These are phyloP conservation scores for Phytopythium ostracodes DNA, from an alignment of 352 stramenopile species.

Conservation along the genomic window DNA sequence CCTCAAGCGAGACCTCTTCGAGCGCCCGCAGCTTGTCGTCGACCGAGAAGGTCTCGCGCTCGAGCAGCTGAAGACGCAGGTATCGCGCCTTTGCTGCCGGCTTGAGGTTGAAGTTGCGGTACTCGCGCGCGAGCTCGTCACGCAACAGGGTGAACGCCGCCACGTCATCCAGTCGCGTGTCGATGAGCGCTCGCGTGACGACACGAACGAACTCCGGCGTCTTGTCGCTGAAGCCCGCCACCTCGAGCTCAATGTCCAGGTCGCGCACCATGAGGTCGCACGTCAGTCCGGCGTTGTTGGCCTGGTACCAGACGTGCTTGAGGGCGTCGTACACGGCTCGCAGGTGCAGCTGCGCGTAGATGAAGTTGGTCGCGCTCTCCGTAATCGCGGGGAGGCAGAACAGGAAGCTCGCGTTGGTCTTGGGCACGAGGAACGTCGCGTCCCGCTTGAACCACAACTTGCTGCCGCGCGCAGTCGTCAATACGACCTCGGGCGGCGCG, in stretches of 20 bases:
- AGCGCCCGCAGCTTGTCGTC: slow-evolving; percentile 55
- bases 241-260: slow-evolving; percentile 57
- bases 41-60: slow-evolving; percentile 49
- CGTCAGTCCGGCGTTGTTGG: slow-evolving; percentile 44
- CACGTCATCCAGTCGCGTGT: slow-evolving; percentile 10
- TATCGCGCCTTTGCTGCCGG: slow-evolving; percentile 63
- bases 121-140: slow-evolving; percentile 59
- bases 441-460: slow-evolving; percentile 82
- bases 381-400: slow-evolving; percentile 51
- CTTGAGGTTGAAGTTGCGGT: slow-evolving; percentile 66
- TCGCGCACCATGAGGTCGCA: slow-evolving; percentile 61
- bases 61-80: slow-evolving; percentile 62
- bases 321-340: slow-evolving; percentile 61
- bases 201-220: slow-evolving; percentile 44
- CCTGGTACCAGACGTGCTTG: slow-evolving; percentile 63
- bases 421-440: slow-evolving; percentile 54
- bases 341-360: slow-evolving; percentile 66
- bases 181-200: slow-evolving; percentile 41
- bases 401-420: slow-evolving; percentile 64
- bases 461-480: slow-evolving; percentile 25
- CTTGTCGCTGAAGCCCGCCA: slow-evolving; percentile 72
- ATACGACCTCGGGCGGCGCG: slow-evolving; percentile 28
- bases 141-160: slow-evolving; percentile 42
- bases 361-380: slow-evolving; percentile 31
- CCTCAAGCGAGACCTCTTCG: slow-evolving; percentile 15